Base-by-base conservation (phyloP, 2,329 filamentous ascomycete genomes). In the Epicoccum sorghinum region DNA sequence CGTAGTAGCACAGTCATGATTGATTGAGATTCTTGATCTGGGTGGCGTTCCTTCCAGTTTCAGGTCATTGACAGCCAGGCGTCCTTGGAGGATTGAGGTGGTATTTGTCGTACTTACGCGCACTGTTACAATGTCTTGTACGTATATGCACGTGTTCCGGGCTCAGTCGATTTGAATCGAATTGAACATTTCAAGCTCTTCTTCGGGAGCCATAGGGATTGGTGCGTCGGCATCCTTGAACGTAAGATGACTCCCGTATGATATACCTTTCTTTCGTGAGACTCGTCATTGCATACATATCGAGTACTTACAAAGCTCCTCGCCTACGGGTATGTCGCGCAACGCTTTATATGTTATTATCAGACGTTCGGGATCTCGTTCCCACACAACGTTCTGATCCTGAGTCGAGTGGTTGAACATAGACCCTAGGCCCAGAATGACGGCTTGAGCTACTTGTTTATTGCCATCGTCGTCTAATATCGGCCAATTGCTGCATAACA, bases 361-460 rank as follows among this genome's bases (percentile, higher is more conserved):
- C 12, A 75, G 65, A 2, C 73, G 74, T 3, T 73, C 63, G 2
- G 81, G 40, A 66, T 85, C 79, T 22, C 82, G 73, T 57, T 77
- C 76, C 82, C 82, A 85, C 3, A 78, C 81, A 4, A 85, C 79
- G 62, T 86, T 86, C 59, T 85, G 83, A 25, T 76, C 59, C 9
- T 71, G 61, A 0, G 68, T 71, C 3, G 81, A 82, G 59, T 86
- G 83, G 55, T 86, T 85, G 73, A 85, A 85, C 80, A 85, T 83
- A 49, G 77, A 80, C 13, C 83, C 83, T 0, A 86, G 71, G 3
- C 83, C 83, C 33, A 85, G 74, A 27, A 84, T 75, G 2, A 85
- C 70, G 8, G 81, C 83, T 70, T 85, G 82, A 0, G 78, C 78
- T 30, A 68, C 76, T 24, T 66, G 66, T 8, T 61, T 66, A 12